A percentile compares a stretch with the other conserved stretches of the same genome.
These are phyloP conservation scores for Beauveria rudraprayagi DNA, from an alignment of 2,329 filamentous ascomycete species.

Conservation along the genomic window DNA sequence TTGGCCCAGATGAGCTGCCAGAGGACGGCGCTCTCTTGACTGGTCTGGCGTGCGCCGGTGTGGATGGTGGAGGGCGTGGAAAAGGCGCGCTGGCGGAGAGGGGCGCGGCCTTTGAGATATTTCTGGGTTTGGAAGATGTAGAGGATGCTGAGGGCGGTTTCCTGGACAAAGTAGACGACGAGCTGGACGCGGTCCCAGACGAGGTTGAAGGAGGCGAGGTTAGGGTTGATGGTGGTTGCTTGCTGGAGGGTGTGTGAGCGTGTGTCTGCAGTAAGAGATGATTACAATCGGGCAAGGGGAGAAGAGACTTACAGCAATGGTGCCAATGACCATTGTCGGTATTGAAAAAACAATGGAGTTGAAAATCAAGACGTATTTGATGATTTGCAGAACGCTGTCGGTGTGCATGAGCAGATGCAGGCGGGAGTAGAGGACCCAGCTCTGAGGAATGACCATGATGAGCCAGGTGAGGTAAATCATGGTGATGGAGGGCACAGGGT, in stretches of 20 bases:
- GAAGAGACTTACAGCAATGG: constrained; percentile 34
- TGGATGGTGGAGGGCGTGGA: constrained; percentile 38
- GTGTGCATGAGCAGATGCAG: constrained; percentile 49
- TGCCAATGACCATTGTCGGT: constrained; percentile 45
- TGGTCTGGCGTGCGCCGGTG: constrained; percentile 21
- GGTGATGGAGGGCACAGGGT: constrained; percentile 13
- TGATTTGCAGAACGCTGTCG: constrained; percentile 36
- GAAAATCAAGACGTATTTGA: constrained; percentile 47
- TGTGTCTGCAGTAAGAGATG: neutral
- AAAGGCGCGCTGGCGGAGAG: constrained; percentile 17
- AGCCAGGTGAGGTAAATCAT: constrained; percentile 19
- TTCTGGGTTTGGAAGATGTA: constrained; percentile 31
- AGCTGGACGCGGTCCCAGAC: constrained; percentile 45
- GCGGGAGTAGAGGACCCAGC: constrained; percentile 51
- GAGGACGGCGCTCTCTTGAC: constrained; percentile 16
- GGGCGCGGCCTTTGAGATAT: constrained; percentile 11
- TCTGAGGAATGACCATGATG: constrained; percentile 50
- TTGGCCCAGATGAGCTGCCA: constrained; percentile 38
- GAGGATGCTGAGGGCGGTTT: constrained; percentile 41
- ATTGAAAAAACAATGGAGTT: constrained; percentile 45
- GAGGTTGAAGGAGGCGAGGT: constrained; percentile 22
- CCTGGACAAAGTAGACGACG: constrained; percentile 44
- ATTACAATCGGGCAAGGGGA: too few species aligned
- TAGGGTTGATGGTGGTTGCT: constrained; percentile 19
- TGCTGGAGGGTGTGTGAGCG: constrained; percentile 17